A percentile compares a stretch with the other conserved stretches of the same genome.
Evolutionary conservation across 2,329 filamentous ascomycete genomes (phyloP).

Genomic region (Sarocladium oryzae): DNA sequence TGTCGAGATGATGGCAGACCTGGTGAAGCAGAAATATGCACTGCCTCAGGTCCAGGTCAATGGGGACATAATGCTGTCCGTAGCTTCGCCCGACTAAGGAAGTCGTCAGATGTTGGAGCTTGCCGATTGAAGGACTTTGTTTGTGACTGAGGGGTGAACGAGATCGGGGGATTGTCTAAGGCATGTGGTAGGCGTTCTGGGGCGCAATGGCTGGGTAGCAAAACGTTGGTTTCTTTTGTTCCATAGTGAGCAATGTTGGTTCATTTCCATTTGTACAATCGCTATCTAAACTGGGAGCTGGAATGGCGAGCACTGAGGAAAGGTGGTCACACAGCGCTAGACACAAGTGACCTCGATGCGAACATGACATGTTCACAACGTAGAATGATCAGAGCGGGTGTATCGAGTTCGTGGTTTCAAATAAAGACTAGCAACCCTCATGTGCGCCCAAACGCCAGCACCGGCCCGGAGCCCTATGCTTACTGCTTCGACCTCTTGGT

Average conservation of each 20-base stretch:
- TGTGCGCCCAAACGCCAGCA: constrained; percentile 1
- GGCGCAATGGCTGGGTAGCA: no score
- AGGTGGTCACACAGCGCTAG: no score
- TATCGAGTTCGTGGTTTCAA: neutral
- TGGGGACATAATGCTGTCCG: constrained; percentile 25
- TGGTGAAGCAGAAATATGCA: constrained; percentile 23
- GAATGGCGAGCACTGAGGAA: no score
- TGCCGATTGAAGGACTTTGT: neutral
- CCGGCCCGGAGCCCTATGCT: constrained; percentile 4
- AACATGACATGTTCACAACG: neutral
- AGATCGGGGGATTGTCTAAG: no score
- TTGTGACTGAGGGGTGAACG: neutral
- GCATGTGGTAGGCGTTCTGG: neutral
- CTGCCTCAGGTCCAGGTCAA: constrained; percentile 16
- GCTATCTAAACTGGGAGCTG: no score
- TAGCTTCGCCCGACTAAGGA: constrained; percentile 24
- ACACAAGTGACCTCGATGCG: no score
- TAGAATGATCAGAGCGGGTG: neutral
- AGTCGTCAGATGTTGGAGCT: neutral
- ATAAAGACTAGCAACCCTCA: neutral
- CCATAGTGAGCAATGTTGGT: neutral
- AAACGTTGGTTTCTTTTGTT: neutral
- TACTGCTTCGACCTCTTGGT: constrained; percentile 30
- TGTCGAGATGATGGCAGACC: constrained; percentile 33
- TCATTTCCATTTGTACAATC: no score